Conservation (phyloP, 2,329 filamentous ascomycete species). For the Colletotrichum sp. region DNA sequence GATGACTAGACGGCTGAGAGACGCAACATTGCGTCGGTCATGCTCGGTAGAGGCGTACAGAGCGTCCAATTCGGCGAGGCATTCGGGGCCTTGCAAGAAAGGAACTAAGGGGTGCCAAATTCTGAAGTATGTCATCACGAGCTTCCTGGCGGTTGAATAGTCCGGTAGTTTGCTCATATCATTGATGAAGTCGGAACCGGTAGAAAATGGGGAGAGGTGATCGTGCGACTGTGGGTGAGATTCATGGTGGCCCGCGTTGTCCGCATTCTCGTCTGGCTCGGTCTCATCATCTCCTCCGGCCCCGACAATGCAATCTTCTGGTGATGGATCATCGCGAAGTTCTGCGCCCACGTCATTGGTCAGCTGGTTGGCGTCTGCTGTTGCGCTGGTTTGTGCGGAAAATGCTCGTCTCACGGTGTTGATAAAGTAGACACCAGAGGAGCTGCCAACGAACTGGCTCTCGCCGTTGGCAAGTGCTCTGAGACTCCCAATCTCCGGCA, state of each 20-base stretch:
- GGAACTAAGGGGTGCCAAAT: slow-evolving; percentile 58
- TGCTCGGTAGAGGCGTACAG: background rate
- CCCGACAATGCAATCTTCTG: slow-evolving; percentile 18
- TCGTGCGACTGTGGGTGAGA: background rate
- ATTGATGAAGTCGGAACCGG: background rate
- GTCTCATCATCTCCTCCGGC: background rate
- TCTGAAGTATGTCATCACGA: slow-evolving; percentile 54
- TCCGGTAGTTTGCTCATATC: background rate
- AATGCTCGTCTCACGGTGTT: slow-evolving; percentile 60
- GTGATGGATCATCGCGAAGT: background rate
- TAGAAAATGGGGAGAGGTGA: background rate
- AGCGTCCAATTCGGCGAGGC: slow-evolving; percentile 46
- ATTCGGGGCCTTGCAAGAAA: slow-evolving; percentile 54
- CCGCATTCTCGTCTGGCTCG: background rate
- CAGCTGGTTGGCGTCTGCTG: slow-evolving; percentile 22
- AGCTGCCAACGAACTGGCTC: slow-evolving; percentile 57
- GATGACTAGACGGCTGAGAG: slow-evolving; percentile 37
- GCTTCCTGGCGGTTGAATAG: slow-evolving; percentile 32
- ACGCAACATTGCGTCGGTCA: background rate
- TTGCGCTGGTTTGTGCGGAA: slow-evolving; percentile 29
- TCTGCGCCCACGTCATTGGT: too few relatives aligned
- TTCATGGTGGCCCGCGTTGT: background rate
- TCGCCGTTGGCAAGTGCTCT: slow-evolving; percentile 28
- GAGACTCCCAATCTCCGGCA: slow-evolving; percentile 19
- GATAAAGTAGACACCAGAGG: slow-evolving; percentile 57